Percentiles rank a stretch among this genome's conserved stretches.
These are phyloP conservation scores for Syzygium malaccense DNA, from an alignment of 441 rosid genomes.

Conservation along the genomic window DNA sequence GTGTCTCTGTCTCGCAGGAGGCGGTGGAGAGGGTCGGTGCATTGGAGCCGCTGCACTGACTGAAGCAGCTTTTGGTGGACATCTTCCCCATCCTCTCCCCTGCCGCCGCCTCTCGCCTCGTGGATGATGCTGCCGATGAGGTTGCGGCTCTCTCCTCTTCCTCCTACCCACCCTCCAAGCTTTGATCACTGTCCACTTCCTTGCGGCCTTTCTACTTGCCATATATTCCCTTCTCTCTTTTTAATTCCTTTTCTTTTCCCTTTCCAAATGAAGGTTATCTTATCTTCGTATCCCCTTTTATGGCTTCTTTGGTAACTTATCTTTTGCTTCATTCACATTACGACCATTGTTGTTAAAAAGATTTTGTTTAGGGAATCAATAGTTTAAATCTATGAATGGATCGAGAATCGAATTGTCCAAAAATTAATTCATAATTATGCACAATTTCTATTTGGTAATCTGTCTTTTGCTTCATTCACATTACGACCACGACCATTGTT, in stretches of 20 bases:
- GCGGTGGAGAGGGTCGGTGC: not conserved
- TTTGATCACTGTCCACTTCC: not conserved
- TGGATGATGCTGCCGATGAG: not conserved
- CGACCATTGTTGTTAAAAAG: not conserved
- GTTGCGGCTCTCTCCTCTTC: not conserved
- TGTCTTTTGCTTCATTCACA: not conserved
- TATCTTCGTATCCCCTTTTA: not conserved
- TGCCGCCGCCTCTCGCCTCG: not conserved
- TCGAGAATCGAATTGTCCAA: not conserved
- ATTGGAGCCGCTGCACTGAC: not conserved
- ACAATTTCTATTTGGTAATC: not conserved
- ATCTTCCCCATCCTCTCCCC: not conserved
- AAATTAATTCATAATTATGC: not conserved
- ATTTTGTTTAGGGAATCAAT: not conserved
- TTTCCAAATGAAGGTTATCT: not conserved
- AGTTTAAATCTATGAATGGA: not conserved
- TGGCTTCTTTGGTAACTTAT: not conserved
- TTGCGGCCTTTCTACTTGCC: not conserved
- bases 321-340: not conserved
- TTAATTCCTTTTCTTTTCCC: not conserved
- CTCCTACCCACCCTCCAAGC: not conserved
- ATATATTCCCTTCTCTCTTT: not conserved
- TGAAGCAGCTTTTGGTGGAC: not conserved
- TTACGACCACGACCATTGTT: not conserved
- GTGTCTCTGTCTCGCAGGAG: not conserved